Conservation (phyloP, 2,329 filamentous ascomycete genomes). For the Aotearoamyces nothofagi region DNA sequence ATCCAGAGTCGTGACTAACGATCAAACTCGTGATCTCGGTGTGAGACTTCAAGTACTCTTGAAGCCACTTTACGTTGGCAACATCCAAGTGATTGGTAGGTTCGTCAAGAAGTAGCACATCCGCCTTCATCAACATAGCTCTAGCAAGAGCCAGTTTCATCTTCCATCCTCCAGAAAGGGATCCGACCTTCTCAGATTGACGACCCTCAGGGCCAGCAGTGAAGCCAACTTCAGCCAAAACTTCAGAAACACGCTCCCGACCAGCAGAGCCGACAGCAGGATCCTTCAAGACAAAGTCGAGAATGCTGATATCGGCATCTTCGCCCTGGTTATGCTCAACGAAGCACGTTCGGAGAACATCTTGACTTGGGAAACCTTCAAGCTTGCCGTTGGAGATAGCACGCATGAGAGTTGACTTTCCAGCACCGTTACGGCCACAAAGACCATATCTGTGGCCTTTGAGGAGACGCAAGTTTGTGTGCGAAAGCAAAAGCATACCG, state of each 20-base stretch:
- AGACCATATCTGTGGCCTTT: slow-evolving; percentile 97
- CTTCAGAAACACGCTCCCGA: slow-evolving; percentile 63
- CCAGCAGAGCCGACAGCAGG: slow-evolving; percentile 71
- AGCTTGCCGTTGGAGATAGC: slow-evolving; percentile 92
- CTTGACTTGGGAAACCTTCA: slow-evolving; percentile 87
- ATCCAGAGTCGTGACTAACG: slow-evolving; percentile 95
- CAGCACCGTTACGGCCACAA: slow-evolving; percentile 90
- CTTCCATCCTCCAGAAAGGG: slow-evolving; percentile 96
- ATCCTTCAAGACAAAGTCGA: slow-evolving; percentile 85
- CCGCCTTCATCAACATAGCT: slow-evolving; percentile 93
- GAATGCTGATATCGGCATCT: slow-evolving; percentile 88
- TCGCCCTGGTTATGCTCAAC: slow-evolving; percentile 99
- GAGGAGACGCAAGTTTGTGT: slow-evolving; percentile 85
- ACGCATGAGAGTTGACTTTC: slow-evolving; percentile 98
- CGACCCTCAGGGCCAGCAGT: slow-evolving; percentile 77
- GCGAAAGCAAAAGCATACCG: slow-evolving; percentile 90
- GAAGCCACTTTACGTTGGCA: slow-evolving; percentile 87
- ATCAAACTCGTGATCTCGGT: slow-evolving; percentile 95
- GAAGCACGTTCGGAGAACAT: slow-evolving; percentile 88
- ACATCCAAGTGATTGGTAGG: slow-evolving; percentile 98
- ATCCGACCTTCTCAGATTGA: slow-evolving; percentile 82
- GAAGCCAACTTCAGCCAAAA: slow-evolving; percentile 87
- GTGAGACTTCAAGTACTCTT: slow-evolving; percentile 90
- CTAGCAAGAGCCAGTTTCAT: slow-evolving; percentile 97
- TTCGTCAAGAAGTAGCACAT: slow-evolving; percentile 92